phyloP scores from a whole-genome alignment of 495 filamentous ascomycete species.

The Sphaerosporella brunnea region DNA sequence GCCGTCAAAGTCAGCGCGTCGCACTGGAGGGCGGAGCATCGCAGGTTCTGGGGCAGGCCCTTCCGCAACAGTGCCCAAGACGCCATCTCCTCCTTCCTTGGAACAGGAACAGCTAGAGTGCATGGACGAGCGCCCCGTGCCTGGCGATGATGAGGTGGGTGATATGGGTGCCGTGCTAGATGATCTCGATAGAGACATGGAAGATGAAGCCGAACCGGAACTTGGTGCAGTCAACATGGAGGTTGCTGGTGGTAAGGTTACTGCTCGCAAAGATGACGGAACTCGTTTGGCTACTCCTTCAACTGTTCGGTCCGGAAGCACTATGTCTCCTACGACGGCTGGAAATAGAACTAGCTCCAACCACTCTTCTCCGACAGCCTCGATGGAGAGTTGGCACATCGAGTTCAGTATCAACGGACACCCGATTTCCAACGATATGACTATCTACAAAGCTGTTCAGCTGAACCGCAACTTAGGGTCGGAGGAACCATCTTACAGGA shows the following conservation, averaged over 20 bases:
- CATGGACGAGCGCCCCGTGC: slow-evolving; percentile 74
- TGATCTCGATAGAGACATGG: slow-evolving; percentile 77
- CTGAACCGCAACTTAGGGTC: slow-evolving; percentile 40
- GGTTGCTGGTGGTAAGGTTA: slow-evolving; percentile 79
- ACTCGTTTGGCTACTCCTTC: slow-evolving; percentile 76
- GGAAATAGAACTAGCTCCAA: too few relatives aligned
- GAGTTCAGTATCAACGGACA: slow-evolving; percentile 82
- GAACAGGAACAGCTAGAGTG: slow-evolving; percentile 59
- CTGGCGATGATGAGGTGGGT: slow-evolving; percentile 54
- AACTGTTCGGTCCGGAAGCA: slow-evolving; percentile 33
- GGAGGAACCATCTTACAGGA: slow-evolving; percentile 49
- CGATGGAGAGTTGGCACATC: slow-evolving; percentile 81
- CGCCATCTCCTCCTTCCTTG: slow-evolving; percentile 32
- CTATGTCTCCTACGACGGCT: slow-evolving; percentile 27
- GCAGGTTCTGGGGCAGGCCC: slow-evolving; percentile 9
- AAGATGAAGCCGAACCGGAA: slow-evolving; percentile 50
- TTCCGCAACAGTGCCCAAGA: slow-evolving; percentile 18
- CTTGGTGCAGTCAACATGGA: slow-evolving; percentile 85
- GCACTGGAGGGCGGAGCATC: not conserved
- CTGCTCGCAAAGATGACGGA: slow-evolving; percentile 91
- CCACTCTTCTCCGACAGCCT: slow-evolving; percentile 32
- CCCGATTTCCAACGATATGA: slow-evolving; percentile 74
- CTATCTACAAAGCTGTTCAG: slow-evolving; percentile 89
- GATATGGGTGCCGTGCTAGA: slow-evolving; percentile 57
- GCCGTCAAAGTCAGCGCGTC: not conserved